Evolutionary conservation across 805 yeast species (phyloP).

Genomic region (Kluyveromyces dobzhanskii): DNA sequence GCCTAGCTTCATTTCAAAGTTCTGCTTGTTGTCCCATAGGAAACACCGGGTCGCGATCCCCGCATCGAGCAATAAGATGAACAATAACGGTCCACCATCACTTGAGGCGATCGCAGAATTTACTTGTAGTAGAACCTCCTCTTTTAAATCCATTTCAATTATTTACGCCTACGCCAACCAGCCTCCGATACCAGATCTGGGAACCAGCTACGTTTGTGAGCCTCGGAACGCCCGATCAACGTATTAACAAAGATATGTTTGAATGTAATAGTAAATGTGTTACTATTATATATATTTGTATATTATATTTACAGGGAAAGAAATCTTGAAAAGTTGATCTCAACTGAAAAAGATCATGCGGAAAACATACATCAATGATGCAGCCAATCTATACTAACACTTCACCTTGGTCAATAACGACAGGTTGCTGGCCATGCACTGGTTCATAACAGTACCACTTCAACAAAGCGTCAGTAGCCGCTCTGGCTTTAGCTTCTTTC

Average conservation of each 20-base stretch:
- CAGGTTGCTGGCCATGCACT: conserved; percentile 48
- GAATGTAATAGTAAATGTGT: neutral
- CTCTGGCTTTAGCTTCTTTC: conserved; percentile 85
- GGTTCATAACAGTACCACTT: conserved; percentile 92
- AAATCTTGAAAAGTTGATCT: neutral
- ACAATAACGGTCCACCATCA: conserved; percentile 1
- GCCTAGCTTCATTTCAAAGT: neutral
- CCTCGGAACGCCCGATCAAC: too few species aligned
- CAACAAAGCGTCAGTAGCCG: conserved; percentile 83
- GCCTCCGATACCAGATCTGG: too few species aligned
- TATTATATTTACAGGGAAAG: conserved; percentile 9
- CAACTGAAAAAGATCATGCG: too few species aligned
- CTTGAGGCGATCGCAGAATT: neutral
- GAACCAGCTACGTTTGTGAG: too few species aligned
- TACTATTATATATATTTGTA: neutral
- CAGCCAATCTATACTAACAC: conserved; percentile 30
- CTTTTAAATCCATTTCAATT: conserved; percentile 2
- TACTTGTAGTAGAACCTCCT: conserved; percentile 1
- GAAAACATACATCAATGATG: too few species aligned
- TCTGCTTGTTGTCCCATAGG: neutral
- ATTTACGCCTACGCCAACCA: too few species aligned
- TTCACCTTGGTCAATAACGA: conserved; percentile 36
- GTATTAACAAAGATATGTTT: too few species aligned
- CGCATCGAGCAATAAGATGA: neutral
- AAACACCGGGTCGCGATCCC: neutral